Conservation (phyloP, 2,329 filamentous ascomycete genomes). For the Fusarium cyanostomum region DNA sequence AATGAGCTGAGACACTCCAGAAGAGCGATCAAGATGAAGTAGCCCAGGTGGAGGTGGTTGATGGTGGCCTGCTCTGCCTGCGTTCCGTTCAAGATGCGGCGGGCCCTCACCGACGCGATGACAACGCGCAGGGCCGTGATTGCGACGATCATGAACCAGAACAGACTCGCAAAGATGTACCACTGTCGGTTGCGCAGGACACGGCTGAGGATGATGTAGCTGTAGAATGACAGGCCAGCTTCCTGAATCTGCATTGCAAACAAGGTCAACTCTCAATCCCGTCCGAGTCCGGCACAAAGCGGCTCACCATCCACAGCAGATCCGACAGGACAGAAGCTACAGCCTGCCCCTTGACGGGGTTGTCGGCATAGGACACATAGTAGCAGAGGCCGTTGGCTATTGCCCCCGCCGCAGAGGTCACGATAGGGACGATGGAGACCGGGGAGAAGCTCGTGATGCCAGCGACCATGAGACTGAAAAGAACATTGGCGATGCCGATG, state of each 20-base stretch:
- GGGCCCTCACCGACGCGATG: slow-evolving; percentile 47
- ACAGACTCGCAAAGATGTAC: slow-evolving; percentile 59
- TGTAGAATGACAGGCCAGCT: slow-evolving; percentile 57
- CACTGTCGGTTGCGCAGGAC: slow-evolving; percentile 56
- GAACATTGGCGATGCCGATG: slow-evolving; percentile 52
- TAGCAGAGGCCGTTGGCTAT: slow-evolving; percentile 56
- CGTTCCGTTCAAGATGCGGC: slow-evolving; percentile 42
- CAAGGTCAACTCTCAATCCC: background rate
- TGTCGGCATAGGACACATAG: slow-evolving; percentile 52
- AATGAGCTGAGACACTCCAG: slow-evolving; percentile 53
- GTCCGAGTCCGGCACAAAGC: background rate
- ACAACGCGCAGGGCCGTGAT: slow-evolving; percentile 59
- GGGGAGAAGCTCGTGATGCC: slow-evolving; percentile 53
- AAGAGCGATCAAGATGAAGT: slow-evolving; percentile 53
- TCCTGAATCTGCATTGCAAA: slow-evolving; percentile 52
- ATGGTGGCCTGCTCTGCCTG: slow-evolving; percentile 44
- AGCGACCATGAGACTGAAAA: slow-evolving; percentile 51
- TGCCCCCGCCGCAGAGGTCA: slow-evolving; percentile 50
- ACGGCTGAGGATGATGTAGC: slow-evolving; percentile 62
- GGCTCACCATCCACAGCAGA: slow-evolving; percentile 52
- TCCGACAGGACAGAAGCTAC: slow-evolving; percentile 53
- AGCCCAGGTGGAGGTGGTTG: slow-evolving; percentile 53
- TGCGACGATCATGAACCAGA: slow-evolving; percentile 65
- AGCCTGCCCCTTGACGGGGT: slow-evolving; percentile 39
- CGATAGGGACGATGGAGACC: slow-evolving; percentile 52